A percentile compares a stretch with the other conserved stretches of the same genome.
These are phyloP conservation scores for Wickerhamomyces queroliae DNA, from an alignment of 805 yeast species.

Conservation along the genomic window DNA sequence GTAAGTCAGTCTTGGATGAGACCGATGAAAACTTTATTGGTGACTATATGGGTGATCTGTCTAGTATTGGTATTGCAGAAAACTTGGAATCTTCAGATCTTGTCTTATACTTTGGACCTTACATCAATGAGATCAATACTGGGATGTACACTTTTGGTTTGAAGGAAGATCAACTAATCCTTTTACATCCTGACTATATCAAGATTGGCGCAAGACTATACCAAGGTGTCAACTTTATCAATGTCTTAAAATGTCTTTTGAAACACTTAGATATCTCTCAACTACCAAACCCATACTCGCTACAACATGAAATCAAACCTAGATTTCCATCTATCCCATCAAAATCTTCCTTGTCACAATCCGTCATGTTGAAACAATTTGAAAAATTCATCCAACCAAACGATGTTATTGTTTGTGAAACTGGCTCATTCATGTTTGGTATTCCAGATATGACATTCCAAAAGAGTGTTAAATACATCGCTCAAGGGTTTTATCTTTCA, in stretches of 20 bases:
- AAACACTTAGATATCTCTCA: slow-evolving; percentile 26
- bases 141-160: slow-evolving; percentile 55
- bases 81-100: slow-evolving; percentile 57
- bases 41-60: slow-evolving; percentile 59
- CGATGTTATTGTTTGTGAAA: slow-evolving; percentile 74
- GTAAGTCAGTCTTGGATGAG: slow-evolving; percentile 73
- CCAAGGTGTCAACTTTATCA: slow-evolving; percentile 40
- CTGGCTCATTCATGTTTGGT: slow-evolving; percentile 80
- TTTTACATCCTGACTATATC: slow-evolving; percentile 49
- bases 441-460: slow-evolving; percentile 64
- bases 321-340: slow-evolving; percentile 21
- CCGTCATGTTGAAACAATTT: slow-evolving; percentile 34
- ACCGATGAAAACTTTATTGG: slow-evolving; percentile 60
- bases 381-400: slow-evolving; percentile 44
- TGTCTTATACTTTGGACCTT: slow-evolving; percentile 64
- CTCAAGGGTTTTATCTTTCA: slow-evolving; percentile 76
- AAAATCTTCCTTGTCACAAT: slow-evolving; percentile 38
- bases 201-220: slow-evolving; percentile 36
- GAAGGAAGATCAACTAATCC: slow-evolving; percentile 34
- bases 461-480: slow-evolving; percentile 39
- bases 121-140: slow-evolving; percentile 60
- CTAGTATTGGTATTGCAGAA: slow-evolving; percentile 40
- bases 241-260: slow-evolving; percentile 42
- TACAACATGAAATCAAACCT: slow-evolving; percentile 12
- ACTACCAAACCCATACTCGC: slow-evolving; percentile 13